Evolutionary conservation across 2,329 filamentous ascomycete genomes (phyloP), one percentile per base, ranked within the genome.

Genomic region (Lachnellula arida): DNA sequence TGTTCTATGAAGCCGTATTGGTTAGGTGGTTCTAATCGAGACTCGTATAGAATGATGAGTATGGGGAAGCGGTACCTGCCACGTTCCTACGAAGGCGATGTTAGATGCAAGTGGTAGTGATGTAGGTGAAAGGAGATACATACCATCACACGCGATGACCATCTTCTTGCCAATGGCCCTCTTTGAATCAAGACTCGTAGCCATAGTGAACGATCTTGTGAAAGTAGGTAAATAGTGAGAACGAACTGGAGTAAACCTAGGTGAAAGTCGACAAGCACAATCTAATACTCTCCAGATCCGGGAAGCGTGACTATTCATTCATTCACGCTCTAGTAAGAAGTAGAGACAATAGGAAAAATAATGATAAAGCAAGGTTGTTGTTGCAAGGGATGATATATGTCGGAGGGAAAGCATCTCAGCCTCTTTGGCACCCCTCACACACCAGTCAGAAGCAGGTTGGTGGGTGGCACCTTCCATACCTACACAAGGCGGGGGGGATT

Each of bases 111-210:
- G 34, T 4, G 25, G 22, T 35, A 34, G 40, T 39, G 15, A 39
- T 23, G 14, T 14, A 39, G 15, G 5, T 7, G n/a, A 37, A 17
- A 4, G 17, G 47, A 43, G 23, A 37, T n/a, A 56, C 57, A 25
- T n/a, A 64, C 62, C 63, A 56, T 65, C 63, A 50, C 63, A 63
- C 32, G 54, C 61, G 56, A 65, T 48, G 2, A 65, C 52, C 44
- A 59, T 44, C 52, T 61, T 63, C 56, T 59, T 63, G 9, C 59
- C 60, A 15, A 59, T 34, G 0, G 49, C 44, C 39, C 61, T 58
- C n/a, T 32, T 37, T 23, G 53, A n/a, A n/a, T 42, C 22, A 19
- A 28, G 35, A 9, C 35, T 46, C 37, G 55, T 46, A 51, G 39
- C 48, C 57, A 62, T 58, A 35, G 32, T 51, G 28, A 53, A 55